Conservation (phyloP, 2,329 filamentous ascomycete genomes). For the Sporothrix brasiliensis region DNA sequence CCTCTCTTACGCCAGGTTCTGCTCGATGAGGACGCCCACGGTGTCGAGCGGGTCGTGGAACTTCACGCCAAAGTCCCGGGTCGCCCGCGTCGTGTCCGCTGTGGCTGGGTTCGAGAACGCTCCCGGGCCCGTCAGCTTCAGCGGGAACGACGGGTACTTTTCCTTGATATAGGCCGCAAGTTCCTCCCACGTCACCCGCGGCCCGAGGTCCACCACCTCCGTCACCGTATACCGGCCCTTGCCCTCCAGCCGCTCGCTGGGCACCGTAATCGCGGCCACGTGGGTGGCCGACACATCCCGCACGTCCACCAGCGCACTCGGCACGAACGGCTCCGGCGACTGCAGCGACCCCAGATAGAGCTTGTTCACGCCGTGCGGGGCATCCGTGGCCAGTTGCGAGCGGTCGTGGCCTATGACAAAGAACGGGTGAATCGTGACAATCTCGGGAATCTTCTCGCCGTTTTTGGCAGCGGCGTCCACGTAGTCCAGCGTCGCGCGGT, state of each 20-base stretch:
- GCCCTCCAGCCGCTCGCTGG: constrained; percentile 1
- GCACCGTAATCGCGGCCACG: not conserved
- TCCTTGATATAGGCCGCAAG: not conserved
- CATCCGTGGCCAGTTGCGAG: not conserved
- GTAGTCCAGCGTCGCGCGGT: constrained; percentile 32
- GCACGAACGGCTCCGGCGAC: not conserved
- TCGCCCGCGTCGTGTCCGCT: not conserved
- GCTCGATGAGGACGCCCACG: not conserved
- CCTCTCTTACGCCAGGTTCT: not conserved
- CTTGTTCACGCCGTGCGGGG: constrained; percentile 21
- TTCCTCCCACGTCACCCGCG: not conserved
- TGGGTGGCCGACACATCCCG: constrained; percentile 30
- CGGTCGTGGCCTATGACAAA: constrained; percentile 33
- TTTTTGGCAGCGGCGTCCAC: constrained; percentile 16
- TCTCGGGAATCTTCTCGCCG: constrained; percentile 16
- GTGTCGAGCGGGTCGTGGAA: constrained; percentile 6
- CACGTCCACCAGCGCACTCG: constrained; percentile 31
- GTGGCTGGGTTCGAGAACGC: not conserved
- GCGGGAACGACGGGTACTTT: not conserved
- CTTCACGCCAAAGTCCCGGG: constrained; percentile 12
- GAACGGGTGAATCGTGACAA: constrained; percentile 30
- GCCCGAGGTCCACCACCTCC: constrained; percentile 9
- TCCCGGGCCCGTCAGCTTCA: not conserved
- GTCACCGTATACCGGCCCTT: not conserved
- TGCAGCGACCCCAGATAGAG: constrained; percentile 25